These are phyloP conservation scores for Teratosphaeriaceae sp. DNA, from an alignment of 2,329 filamentous ascomycete genomes.

Conservation along the genomic window DNA sequence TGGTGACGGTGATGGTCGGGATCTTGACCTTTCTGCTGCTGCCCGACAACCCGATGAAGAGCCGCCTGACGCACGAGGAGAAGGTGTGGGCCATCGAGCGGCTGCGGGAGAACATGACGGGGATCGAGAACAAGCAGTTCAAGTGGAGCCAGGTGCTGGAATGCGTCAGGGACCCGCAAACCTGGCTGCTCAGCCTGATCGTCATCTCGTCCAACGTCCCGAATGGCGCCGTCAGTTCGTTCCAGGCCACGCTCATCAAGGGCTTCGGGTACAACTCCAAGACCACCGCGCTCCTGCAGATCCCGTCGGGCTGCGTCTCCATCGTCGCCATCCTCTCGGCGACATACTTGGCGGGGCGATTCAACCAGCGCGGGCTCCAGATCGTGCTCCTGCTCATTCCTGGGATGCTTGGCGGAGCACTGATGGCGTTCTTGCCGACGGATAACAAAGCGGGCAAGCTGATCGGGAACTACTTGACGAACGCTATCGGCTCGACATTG, in stretches of 20 bases:
- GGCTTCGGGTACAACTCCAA: slow-evolving; percentile 56
- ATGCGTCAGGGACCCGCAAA: slow-evolving; percentile 39
- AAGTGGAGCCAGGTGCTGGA: slow-evolving; percentile 40
- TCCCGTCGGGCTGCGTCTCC: slow-evolving; percentile 53
- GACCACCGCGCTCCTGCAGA: slow-evolving; percentile 56
- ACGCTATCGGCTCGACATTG: slow-evolving; percentile 32
- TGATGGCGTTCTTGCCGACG: slow-evolving; percentile 26
- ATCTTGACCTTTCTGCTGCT: slow-evolving; percentile 34
- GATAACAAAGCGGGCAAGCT: slow-evolving; percentile 40
- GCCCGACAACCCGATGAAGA: slow-evolving; percentile 36
- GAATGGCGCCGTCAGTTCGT: slow-evolving; percentile 54
- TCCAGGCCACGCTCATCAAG: slow-evolving; percentile 56
- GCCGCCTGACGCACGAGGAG: slow-evolving; percentile 33
- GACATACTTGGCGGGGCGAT: slow-evolving; percentile 21
- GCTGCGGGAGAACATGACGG: slow-evolving; percentile 23
- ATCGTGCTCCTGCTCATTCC: slow-evolving; percentile 21
- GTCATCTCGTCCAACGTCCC: slow-evolving; percentile 57
- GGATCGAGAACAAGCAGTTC: slow-evolving; percentile 37
- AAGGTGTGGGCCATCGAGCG: slow-evolving; percentile 24
- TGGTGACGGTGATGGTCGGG: slow-evolving; percentile 37
- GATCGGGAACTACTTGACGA: slow-evolving; percentile 35
- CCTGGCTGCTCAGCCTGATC: slow-evolving; percentile 47
- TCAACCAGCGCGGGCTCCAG: slow-evolving; percentile 24
- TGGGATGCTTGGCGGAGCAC: slow-evolving; percentile 23
- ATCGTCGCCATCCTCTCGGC: slow-evolving; percentile 30